Evolutionary conservation across 1,139 yeast species (phyloP), one percentile per base, ranked within the genome.

Genomic region (Sporopachydermia cereana): DNA sequence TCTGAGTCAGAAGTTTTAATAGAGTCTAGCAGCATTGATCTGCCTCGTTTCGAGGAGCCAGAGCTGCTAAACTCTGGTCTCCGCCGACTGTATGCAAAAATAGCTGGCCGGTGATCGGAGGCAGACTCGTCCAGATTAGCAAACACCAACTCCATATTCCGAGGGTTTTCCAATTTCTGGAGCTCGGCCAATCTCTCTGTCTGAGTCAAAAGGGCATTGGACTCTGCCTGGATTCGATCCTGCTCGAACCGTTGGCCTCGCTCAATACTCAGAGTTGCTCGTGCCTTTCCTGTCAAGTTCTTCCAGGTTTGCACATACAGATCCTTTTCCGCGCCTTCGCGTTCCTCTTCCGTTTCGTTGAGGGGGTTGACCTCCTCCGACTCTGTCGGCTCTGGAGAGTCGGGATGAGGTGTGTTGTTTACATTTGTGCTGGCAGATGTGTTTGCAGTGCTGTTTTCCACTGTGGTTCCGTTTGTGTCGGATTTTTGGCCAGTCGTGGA

Each of bases 271-370:
- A 84, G 75, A 47, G 81, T 77, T 5, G 93, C 85, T 48, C 96
- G 68, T 0, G 84, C 75, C 49, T 81, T 82, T 0, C 95, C 84
- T 1, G 94, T 85, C 20, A 83, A 61, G 12, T 77, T 75, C 54
- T 83, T 82, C 95, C 96, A 88, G 0, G 86, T 78, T 47, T 82
- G 83, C 44, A 77, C 61, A 56, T 84, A 93, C 29, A 79, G 70
- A 55, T 80, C 80, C 50, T 78, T 83, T 41, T 71, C 77, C 44
- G 71, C 78, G 45, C 75, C 71, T 21, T 63, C 62, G 7, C 46
- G 44, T 24, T 50, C 53, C 29, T 56, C 63, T 4, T 43, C 49
- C 17, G 41, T 29, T 36, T 23, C 29, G 25, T 14, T 34, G 12
- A 24, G 30, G 3, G 43, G 39, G 9, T 24, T 24, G 5, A 21